Conservation (phyloP, 225 moss, liverwort and hornwort genomes). For the Anthoceros angustus region DNA sequence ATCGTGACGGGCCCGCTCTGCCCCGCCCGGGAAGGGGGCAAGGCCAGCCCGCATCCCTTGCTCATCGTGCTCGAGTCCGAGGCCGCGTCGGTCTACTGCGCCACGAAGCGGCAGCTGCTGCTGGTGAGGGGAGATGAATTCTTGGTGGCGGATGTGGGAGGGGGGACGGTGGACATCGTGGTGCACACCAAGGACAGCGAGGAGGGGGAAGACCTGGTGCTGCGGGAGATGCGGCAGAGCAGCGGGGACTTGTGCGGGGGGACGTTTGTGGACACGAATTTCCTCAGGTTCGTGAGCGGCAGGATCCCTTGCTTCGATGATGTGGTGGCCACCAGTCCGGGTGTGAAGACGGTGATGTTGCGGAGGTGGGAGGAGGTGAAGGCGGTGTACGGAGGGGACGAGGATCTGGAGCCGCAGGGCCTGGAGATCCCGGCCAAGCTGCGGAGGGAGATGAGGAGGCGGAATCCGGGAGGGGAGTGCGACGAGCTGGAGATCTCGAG, state of each 20-base stretch:
- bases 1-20: conserved; percentile 17
- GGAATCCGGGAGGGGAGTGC: too few species aligned
- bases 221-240: neutral
- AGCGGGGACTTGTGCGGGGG: conserved; percentile 9
- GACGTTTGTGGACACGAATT: conserved; percentile 5
- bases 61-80: conserved; percentile 51
- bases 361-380: too few species aligned
- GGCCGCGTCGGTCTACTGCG: conserved; percentile 44
- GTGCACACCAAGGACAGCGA: neutral
- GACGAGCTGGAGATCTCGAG: conserved; percentile 10
- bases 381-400: too few species aligned
- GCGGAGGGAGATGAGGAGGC: too few species aligned
- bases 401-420: too few species aligned
- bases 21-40: neutral
- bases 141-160: conserved; percentile 53
- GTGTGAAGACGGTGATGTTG: too few species aligned
- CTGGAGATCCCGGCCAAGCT: neutral
- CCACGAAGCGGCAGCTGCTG: conserved; percentile 1
- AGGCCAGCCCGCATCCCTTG: conserved; percentile 14
- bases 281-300: neutral
- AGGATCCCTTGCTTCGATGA: neutral
- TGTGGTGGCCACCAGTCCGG: too few species aligned
- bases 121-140: conserved; percentile 30
- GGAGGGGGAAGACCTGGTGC: neutral
- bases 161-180: conserved; percentile 17